Conservation (phyloP, 129 eudicot species). For the Flaveria bidentis region DNA sequence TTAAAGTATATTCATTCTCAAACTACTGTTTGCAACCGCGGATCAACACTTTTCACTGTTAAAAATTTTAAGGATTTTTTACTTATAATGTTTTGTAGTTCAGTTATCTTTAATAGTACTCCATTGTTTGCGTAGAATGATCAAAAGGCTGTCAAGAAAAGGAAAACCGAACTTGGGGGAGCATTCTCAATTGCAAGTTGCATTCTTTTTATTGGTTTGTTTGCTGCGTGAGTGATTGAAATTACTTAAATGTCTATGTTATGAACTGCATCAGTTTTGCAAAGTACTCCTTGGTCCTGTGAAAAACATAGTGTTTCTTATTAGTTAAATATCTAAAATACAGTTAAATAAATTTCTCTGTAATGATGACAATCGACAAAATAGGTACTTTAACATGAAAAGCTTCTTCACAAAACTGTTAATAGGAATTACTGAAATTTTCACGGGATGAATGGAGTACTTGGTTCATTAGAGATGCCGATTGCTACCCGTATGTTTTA, state of each 20-base stretch:
- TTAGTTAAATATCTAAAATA: neutral
- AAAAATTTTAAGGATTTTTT: too few species aligned
- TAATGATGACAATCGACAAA: neutral
- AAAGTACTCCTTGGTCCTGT: slow-evolving; percentile 11
- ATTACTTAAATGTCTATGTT: neutral
- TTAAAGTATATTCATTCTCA: too few species aligned
- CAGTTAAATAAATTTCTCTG: neutral
- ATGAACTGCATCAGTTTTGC: slow-evolving; percentile 18
- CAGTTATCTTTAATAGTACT: neutral
- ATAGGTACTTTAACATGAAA: neutral
- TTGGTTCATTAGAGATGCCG: too few species aligned
- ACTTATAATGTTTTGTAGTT: neutral
- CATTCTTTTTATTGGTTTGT: slow-evolving; percentile 86
- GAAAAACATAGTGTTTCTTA: neutral
- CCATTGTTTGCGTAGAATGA: slow-evolving; percentile 52
- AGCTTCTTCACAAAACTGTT: neutral
- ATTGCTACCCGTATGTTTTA: too few species aligned
- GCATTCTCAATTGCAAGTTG: slow-evolving; percentile 87
- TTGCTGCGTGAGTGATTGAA: slow-evolving; percentile 72
- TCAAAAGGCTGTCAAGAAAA: slow-evolving; percentile 75
- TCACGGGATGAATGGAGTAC: too few species aligned
- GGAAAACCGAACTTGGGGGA: slow-evolving; percentile 96
- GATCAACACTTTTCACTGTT: too few species aligned
- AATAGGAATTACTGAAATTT: too few species aligned
- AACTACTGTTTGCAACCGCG: too few species aligned